Evolutionary conservation across 345 rosid genomes (phyloP).

Genomic region (Trapa bicornis): DNA sequence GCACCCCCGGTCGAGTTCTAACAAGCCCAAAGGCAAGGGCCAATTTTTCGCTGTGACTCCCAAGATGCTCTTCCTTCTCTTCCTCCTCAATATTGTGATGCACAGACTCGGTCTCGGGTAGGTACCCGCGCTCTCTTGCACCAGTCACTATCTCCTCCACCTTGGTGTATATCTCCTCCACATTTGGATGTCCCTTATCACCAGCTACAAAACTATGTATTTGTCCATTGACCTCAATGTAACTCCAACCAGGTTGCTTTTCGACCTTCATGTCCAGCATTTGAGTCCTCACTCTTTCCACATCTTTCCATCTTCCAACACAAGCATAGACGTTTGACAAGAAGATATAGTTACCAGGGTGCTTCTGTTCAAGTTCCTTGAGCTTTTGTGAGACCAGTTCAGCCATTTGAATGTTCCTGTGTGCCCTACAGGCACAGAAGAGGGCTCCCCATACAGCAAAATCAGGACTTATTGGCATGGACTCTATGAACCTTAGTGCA

Average conservation of each 20-base stretch:
- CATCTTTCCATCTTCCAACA: conserved; percentile 26
- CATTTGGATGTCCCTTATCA: conserved; percentile 24
- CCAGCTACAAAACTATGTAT: conserved; percentile 28
- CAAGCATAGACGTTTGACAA: conserved; percentile 28
- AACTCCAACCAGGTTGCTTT: conserved; percentile 36
- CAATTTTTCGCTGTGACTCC: conserved; percentile 2
- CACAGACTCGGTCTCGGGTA: not conserved
- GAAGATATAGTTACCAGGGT: conserved; percentile 24
- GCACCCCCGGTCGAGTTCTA: not conserved
- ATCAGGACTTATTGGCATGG: conserved; percentile 67
- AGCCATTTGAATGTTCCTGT: conserved; percentile 13
- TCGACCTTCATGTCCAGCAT: conserved; percentile 34
- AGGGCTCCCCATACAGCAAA: conserved; percentile 63
- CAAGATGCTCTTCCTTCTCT: conserved; percentile 5
- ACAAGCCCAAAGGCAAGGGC: conserved; percentile 4
- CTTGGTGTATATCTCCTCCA: conserved; percentile 15
- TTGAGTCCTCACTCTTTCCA: conserved; percentile 20
- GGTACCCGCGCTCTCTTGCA: not conserved
- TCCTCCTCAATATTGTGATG: conserved; percentile 3
- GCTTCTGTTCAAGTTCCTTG: conserved; percentile 23
- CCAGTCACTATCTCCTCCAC: not conserved
- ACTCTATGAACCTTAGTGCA: conserved; percentile 48
- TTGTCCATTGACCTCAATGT: conserved; percentile 26
- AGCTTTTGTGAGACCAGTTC: conserved; percentile 24
- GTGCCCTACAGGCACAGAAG: conserved; percentile 25